Conservation (phyloP, 202 grass and related monocot genomes). For the Musa balbisiana region DNA sequence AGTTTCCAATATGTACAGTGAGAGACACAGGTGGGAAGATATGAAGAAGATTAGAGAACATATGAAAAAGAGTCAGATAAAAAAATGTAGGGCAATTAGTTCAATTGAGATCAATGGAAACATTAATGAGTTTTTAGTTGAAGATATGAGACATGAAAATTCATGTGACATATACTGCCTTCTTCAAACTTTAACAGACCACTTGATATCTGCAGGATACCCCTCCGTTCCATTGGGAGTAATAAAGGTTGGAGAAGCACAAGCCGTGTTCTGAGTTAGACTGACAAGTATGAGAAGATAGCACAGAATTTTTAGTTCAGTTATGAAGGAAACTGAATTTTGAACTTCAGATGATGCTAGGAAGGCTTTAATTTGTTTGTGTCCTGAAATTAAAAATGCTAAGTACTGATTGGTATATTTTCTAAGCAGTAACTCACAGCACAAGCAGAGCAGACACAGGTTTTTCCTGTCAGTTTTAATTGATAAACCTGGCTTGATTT, state of each 20-base stretch:
- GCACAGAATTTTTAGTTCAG: no score
- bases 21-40: constrained; percentile 30
- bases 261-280: neutral
- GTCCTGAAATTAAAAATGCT: no score
- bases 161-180: constrained; percentile 29
- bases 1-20: constrained; percentile 43
- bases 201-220: constrained; percentile 26
- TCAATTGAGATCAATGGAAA: constrained; percentile 32
- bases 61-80: constrained; percentile 35
- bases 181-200: constrained; percentile 24
- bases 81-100: constrained; percentile 40
- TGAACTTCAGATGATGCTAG: neutral
- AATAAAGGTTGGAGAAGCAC: neutral
- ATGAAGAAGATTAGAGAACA: constrained; percentile 52
- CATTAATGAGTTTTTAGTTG: constrained; percentile 34
- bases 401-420: neutral
- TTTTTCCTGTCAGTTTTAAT: neutral
- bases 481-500: neutral
- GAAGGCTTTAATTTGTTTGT: no score
- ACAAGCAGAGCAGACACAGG: neutral
- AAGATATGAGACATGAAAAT: constrained; percentile 35
- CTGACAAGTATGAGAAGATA: no score
- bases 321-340: neutral
- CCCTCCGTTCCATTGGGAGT: constrained; percentile 13
- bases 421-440: neutral